Evolutionary conservation across 1,284 basidiomycete genomes (phyloP).

Genomic region (Tremellales sp.): DNA sequence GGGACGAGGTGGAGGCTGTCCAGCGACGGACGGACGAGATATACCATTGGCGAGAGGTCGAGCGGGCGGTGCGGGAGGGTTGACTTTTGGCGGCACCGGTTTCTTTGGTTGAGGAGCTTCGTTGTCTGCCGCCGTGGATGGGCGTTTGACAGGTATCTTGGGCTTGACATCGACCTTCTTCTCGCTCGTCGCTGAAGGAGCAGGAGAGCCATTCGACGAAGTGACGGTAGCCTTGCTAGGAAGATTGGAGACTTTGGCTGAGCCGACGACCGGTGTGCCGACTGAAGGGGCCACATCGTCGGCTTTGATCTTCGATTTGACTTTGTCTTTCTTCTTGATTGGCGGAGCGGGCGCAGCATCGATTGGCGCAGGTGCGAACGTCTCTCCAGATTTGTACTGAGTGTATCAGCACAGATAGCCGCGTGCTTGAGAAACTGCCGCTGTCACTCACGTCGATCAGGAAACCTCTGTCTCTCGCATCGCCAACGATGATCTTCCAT

Average conservation of each 20-base stretch:
- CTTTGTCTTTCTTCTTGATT: neutral
- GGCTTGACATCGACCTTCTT: neutral
- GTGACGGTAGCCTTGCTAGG: too few relatives aligned
- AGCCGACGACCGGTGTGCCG: too few relatives aligned
- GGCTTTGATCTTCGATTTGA: neutral
- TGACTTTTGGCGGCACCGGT: neutral
- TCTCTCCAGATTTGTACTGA: conserved; percentile 24
- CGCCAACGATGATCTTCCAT: conserved; percentile 72
- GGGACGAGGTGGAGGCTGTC: neutral
- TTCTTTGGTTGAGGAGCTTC: neutral
- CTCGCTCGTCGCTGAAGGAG: too few relatives aligned
- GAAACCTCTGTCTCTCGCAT: conserved; percentile 58
- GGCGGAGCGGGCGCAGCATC: conserved; percentile 7
- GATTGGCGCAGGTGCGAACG: conserved; percentile 16
- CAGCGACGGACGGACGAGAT: neutral
- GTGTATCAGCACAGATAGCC: neutral
- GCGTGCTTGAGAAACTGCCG: neutral
- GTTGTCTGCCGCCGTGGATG: neutral
- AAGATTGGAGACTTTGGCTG: too few relatives aligned
- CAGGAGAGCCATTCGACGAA: too few relatives aligned
- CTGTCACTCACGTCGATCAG: conserved; percentile 47
- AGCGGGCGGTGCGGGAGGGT: neutral
- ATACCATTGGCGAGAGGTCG: neutral
- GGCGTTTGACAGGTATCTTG: neutral
- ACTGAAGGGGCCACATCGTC: too few relatives aligned